Conservation (phyloP, 768 basidiomycete genomes). For the Hygrocybe punicea region DNA sequence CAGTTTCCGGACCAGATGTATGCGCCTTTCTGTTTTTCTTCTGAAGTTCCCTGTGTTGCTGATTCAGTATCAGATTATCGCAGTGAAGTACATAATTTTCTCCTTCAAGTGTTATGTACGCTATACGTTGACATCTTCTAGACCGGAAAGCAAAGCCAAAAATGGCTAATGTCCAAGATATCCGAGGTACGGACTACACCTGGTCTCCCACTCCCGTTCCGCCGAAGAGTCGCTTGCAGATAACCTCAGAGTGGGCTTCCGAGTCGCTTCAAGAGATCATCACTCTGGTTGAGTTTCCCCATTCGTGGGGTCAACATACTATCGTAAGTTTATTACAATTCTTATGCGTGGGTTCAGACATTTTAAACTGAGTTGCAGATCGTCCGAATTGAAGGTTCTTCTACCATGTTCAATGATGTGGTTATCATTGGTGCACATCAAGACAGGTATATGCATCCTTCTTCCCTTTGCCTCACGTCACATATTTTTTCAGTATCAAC, state of each 20-base stretch:
- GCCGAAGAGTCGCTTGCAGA: not conserved
- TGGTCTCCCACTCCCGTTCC: not conserved
- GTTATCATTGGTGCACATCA: constrained; percentile 79
- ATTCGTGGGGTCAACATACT: constrained; percentile 83
- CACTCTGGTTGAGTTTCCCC: constrained; percentile 66
- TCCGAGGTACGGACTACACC: constrained; percentile 44
- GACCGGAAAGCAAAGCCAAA: constrained; percentile 74
- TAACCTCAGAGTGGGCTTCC: constrained; percentile 57
- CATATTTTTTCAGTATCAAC: not conserved
- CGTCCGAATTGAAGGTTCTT: constrained; percentile 71
- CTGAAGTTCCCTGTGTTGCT: constrained; percentile 12
- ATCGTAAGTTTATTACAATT: constrained; percentile 47
- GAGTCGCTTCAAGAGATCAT: constrained; percentile 55
- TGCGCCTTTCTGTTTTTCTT: constrained; percentile 9
- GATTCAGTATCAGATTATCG: constrained; percentile 52
- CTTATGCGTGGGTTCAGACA: not conserved
- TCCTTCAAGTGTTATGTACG: constrained; percentile 13
- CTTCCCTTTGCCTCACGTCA: not conserved
- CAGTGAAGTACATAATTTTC: constrained; percentile 54
- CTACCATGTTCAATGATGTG: constrained; percentile 54
- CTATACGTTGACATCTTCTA: constrained; percentile 29
- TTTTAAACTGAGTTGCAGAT: constrained; percentile 46
- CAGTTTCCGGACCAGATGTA: constrained; percentile 73
- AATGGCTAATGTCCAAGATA: constrained; percentile 71
- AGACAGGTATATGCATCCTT: constrained; percentile 55